These are phyloP conservation scores for Bacidia rubella DNA, from an alignment of 495 filamentous ascomycete species.

Conservation along the genomic window DNA sequence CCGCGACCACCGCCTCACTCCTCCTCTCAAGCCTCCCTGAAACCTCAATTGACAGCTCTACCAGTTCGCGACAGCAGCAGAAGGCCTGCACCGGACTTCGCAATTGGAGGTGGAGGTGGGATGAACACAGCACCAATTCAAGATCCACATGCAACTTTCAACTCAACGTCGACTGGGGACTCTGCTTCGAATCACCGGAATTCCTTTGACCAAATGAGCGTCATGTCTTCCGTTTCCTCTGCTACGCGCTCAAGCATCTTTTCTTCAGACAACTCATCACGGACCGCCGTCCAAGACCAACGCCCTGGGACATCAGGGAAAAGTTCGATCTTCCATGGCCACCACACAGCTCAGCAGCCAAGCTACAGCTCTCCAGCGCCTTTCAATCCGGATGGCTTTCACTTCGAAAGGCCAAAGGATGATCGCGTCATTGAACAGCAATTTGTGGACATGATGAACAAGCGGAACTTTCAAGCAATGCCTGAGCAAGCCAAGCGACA, in stretches of 20 bases:
- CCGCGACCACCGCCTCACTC: constrained; percentile 57
- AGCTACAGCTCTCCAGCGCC: constrained; percentile 35
- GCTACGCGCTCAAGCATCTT: constrained; percentile 51
- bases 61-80: constrained; percentile 50
- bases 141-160: constrained; percentile 41
- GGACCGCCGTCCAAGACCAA: constrained; percentile 31
- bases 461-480: constrained; percentile 89
- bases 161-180: constrained; percentile 53
- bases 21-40: constrained; percentile 48
- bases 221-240: constrained; percentile 47
- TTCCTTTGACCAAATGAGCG: constrained; percentile 55
- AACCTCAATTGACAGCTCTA: constrained; percentile 28
- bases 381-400: constrained; percentile 43
- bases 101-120: constrained; percentile 21
- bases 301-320: constrained; percentile 16
- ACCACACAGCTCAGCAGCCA: constrained; percentile 27
- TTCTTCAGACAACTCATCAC: constrained; percentile 50
- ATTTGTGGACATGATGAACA: constrained; percentile 89
- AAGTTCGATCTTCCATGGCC: constrained; percentile 14
- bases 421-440: constrained; percentile 82
- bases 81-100: constrained; percentile 60
- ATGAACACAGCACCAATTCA: constrained; percentile 36
- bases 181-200: constrained; percentile 56
- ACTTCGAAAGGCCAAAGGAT: constrained; percentile 60
- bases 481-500: constrained; percentile 91